Base-by-base conservation (phyloP, 805 yeast species). In the Metschnikowia bowlesiae region DNA sequence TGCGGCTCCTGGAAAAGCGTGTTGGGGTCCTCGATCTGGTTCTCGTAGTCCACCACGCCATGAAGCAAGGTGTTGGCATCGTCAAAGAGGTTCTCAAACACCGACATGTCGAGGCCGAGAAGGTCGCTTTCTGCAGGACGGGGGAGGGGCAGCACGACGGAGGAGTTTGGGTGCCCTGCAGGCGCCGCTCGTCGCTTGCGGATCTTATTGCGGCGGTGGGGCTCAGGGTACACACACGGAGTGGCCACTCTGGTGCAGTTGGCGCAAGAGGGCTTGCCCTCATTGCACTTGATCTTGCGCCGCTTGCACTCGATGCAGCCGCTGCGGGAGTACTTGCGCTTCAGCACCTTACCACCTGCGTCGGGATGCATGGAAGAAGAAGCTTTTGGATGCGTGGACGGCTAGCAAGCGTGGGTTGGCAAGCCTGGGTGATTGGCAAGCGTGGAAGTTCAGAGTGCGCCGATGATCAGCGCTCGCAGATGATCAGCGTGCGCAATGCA, bases 251-350 rank as follows among this genome's bases (percentile, higher is more conserved):
- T 53, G 34, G 30, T 44, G 47, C 61, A 58, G 40, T 48, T 51
- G 18, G 56, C 57, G 44, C 61, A 58, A n/a, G 22, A 18, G 10
- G 61, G 61, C 29, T 48, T 54, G 39, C 30, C 52, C 50, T 58
- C 61, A 43, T 58, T 54, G 44, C 61, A 58, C 39, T 58, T 58
- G 50, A 56, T 53, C 37, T 58, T 58, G 44, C 61, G 60, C 26
- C 60, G 53, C 50, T 58, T 58, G 49, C 61, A 58, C 52, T 56
- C 61, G 8, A 43, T 41, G 49, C 61, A 58, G n/a, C 61, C 61
- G 6, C 48, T 47, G 28, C 61, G 58, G 8, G 60, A 56, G 50
- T 58, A 58, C 48, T 53, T 49, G 40, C 61, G 44, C 43, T 58
- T 58, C 16, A 53, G 48, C 16, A 44, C 28, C 34, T 44, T 44